phyloP scores from a whole-genome alignment of 179 eudicot genomes.

The Actinidia chinensis region DNA sequence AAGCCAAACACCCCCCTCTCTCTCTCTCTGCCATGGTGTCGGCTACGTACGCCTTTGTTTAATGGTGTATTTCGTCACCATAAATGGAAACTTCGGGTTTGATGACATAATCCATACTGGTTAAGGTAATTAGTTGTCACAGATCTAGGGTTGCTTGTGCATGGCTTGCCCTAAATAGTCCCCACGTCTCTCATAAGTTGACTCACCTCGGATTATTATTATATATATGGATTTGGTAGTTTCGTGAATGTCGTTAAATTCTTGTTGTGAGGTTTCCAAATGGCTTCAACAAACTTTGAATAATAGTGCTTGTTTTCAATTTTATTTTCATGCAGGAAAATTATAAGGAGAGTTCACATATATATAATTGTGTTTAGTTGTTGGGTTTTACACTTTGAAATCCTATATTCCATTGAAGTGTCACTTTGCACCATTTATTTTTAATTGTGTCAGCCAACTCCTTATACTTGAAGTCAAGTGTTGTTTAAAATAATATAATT shows the following conservation, averaged over 20 bases:
- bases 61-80: slow-evolving; percentile 8
- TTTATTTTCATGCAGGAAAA: neutral
- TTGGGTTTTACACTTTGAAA: too few species aligned
- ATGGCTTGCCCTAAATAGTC: slow-evolving; percentile 12
- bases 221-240: slow-evolving; percentile 8
- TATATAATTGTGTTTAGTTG: too few species aligned
- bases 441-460: too few species aligned
- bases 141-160: slow-evolving; percentile 12
- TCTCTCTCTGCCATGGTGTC: too few species aligned
- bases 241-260: slow-evolving; percentile 19
- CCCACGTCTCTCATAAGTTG: slow-evolving; percentile 19
- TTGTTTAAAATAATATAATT: too few species aligned
- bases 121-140: slow-evolving; percentile 12
- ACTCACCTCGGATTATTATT: neutral
- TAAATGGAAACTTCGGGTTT: neutral
- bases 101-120: neutral
- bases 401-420: too few species aligned
- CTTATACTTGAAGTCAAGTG: too few species aligned
- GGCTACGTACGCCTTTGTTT: neutral
- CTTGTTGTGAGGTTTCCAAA: slow-evolving; percentile 22
- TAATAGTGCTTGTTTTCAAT: neutral
- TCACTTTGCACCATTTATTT: too few species aligned
- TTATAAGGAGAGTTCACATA: neutral
- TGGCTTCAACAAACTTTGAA: slow-evolving; percentile 28
- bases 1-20: neutral